Conservation (phyloP, 371 early-diverging fungal species). For the Gilbertella persicaria region DNA sequence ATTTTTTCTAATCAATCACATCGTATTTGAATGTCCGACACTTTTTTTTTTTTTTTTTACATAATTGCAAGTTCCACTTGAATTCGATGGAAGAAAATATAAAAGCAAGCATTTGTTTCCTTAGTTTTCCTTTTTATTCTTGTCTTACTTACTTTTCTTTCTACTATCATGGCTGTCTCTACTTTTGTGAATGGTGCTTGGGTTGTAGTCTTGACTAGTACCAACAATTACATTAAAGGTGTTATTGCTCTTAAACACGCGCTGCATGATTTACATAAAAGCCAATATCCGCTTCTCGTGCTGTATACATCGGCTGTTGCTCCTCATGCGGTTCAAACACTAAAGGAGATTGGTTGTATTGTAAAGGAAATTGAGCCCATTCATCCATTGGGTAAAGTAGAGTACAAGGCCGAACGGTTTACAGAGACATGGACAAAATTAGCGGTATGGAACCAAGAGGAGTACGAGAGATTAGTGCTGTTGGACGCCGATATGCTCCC, state of each 20-base stretch:
- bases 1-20: no score
- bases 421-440: constrained; percentile 82
- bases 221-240: constrained; percentile 75
- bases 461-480: constrained; percentile 69
- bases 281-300: constrained; percentile 65
- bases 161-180: constrained; percentile 8
- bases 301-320: constrained; percentile 65
- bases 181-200: constrained; percentile 45
- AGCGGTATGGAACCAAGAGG: constrained; percentile 73
- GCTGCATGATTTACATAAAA: constrained; percentile 60
- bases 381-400: constrained; percentile 72
- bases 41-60: no score
- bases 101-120: no score
- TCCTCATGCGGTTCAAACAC: constrained; percentile 36
- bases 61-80: no score
- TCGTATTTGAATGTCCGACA: no score
- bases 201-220: constrained; percentile 71
- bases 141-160: not conserved
- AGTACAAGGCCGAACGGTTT: constrained; percentile 40
- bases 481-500: constrained; percentile 90
- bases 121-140: not conserved
- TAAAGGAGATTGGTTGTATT: constrained; percentile 66
- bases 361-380: constrained; percentile 67
- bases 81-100: no score
- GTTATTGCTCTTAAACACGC: constrained; percentile 79